These are phyloP conservation scores for Metschnikowia corniflorae DNA, from an alignment of 805 yeast genomes.

Conservation along the genomic window DNA sequence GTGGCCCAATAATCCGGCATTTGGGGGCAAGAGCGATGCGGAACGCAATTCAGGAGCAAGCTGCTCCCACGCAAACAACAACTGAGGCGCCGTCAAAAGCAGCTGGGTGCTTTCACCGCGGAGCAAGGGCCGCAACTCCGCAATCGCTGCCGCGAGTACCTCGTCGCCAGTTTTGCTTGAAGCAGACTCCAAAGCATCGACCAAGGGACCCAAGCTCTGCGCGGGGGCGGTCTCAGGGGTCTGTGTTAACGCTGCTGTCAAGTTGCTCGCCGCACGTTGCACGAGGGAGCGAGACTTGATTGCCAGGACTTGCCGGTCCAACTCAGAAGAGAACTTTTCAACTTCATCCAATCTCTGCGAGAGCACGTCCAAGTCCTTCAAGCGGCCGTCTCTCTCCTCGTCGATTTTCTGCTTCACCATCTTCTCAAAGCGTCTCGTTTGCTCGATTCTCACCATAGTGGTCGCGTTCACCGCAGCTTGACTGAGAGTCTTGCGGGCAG, in stretches of 20 bases:
- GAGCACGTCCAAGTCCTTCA: slow-evolving; percentile 63
- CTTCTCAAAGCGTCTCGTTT: slow-evolving; percentile 62
- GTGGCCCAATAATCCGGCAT: slow-evolving; percentile 94
- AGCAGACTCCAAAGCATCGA: slow-evolving; percentile 32
- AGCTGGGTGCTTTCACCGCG: slow-evolving; percentile 42
- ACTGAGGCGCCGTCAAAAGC: slow-evolving; percentile 72
- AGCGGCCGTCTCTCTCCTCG: slow-evolving; percentile 66
- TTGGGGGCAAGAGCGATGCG: slow-evolving; percentile 86
- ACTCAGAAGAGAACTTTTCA: slow-evolving; percentile 48
- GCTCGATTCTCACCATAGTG: slow-evolving; percentile 60
- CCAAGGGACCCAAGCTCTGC: slow-evolving; percentile 32
- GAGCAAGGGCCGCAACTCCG: slow-evolving; percentile 35
- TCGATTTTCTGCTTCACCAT: slow-evolving; percentile 54
- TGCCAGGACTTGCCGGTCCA: slow-evolving; percentile 33
- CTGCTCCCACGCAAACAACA: slow-evolving; percentile 73
- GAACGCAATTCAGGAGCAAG: slow-evolving; percentile 84
- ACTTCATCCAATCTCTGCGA: slow-evolving; percentile 52
- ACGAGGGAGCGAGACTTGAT: slow-evolving; percentile 33
- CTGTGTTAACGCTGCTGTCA: slow-evolving; percentile 29
- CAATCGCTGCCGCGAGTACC: slow-evolving; percentile 29
- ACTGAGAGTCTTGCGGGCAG: slow-evolving; percentile 60
- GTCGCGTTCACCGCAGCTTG: slow-evolving; percentile 74
- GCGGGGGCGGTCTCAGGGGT: slow-evolving; percentile 22
- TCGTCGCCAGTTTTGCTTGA: slow-evolving; percentile 29
- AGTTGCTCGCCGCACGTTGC: slow-evolving; percentile 30